Base-by-base conservation (phyloP, 2,329 filamentous ascomycete genomes). In the Fusarium staphyleae region DNA sequence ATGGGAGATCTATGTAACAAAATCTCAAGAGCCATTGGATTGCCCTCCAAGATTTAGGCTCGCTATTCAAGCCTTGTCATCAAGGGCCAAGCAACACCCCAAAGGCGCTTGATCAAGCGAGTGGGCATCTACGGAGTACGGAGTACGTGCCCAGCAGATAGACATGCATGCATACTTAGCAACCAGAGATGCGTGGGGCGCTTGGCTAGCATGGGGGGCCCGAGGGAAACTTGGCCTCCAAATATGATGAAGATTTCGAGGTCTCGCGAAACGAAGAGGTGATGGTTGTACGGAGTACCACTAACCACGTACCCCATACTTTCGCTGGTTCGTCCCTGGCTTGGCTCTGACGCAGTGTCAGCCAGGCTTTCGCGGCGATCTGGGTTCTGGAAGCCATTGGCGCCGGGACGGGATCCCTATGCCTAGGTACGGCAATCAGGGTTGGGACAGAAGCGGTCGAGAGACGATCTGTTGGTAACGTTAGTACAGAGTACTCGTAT, bases 301-400 rank as follows among this genome's bases (percentile, higher is more conserved):
- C 61, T 57, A 57, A 53, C 22, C 32, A 54, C 48, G 52, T 49
- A 63, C 52, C 63, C 54, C 50, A 57, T 64, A 60, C 41, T 60
- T 58, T 58, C 48, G 48, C 42, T 37, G 40, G 51, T 30, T 41
- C 26, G 52, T 57, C 34, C 53, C 49, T 49, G 55, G 49, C 55
- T 60, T 66, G 57, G 50, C 52, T 52, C 34, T 41, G 14, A 53
- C 36, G 41, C 33, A 34, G 30, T 19, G 14, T 51, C 42, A 26
- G 51, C 16, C 36, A 24, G 32, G 44, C 40, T 44, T 54, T 40
- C 15, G 41, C 24, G 28, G 35, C 19, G 29, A 37, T 16, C n/a
- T 51, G 34, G 18, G 34, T 57, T 59, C 45, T 65, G 50, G 52
- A 62, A 61, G 49, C 41, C 35, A 54, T 45, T 44, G 28, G 29